A percentile compares a stretch with the other conserved stretches of the same genome.
These are phyloP conservation scores for Epicoccum nigrum DNA, from an alignment of 2,329 filamentous ascomycete genomes.

Conservation along the genomic window DNA sequence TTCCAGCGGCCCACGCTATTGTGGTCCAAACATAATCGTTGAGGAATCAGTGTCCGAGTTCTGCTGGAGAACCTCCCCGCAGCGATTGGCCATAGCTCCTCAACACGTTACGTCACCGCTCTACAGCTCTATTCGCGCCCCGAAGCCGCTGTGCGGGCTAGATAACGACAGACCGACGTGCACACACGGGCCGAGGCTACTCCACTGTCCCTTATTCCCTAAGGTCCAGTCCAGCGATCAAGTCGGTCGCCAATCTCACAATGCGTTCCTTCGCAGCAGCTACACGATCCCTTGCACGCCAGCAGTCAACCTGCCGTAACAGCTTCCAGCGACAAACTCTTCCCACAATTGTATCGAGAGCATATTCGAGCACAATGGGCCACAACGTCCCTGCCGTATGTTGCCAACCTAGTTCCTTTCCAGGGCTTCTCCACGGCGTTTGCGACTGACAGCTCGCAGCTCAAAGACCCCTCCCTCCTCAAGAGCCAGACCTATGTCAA, in stretches of 20 bases:
- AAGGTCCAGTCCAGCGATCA: conserved; percentile 5
- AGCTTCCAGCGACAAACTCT: conserved; percentile 41
- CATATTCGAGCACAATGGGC: conserved; percentile 50
- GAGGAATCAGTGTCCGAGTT: background rate
- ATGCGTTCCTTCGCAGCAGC: conserved; percentile 45
- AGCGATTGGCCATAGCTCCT: conserved; percentile 19
- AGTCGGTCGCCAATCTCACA: conserved; percentile 9
- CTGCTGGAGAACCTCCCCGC: conserved; percentile 12
- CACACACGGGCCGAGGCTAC: conserved; percentile 7
- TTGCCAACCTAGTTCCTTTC: background rate
- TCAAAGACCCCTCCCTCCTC: conserved; percentile 67
- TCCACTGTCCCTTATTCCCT: background rate
- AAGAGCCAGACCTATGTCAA: conserved; percentile 88
- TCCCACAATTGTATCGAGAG: conserved; percentile 45
- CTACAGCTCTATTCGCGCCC: conserved; percentile 1
- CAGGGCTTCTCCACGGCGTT: background rate
- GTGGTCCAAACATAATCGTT: no score
- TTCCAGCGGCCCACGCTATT: no score
- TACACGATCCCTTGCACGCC: conserved; percentile 40
- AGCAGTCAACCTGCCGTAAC: conserved; percentile 35
- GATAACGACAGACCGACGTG: conserved; percentile 18
- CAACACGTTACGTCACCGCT: conserved; percentile 9
- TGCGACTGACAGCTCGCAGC: conserved; percentile 36
- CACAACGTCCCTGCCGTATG: conserved; percentile 51
- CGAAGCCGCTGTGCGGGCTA: background rate